Conservation (phyloP, 768 basidiomycete species). For the Suillus weaverae region DNA sequence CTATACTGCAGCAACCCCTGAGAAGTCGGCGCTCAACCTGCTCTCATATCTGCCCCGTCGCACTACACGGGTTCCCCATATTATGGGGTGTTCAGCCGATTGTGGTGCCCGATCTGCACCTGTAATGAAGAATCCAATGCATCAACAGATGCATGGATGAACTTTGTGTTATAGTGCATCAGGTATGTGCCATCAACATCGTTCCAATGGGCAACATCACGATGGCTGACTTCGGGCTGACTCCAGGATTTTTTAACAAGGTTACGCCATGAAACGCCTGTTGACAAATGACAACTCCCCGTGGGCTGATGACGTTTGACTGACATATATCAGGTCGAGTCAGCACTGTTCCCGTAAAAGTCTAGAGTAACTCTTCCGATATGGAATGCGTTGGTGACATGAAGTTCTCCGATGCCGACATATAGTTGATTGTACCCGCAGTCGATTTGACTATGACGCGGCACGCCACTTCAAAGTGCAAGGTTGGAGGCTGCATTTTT, state of each 20-base stretch:
- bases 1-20: too few species aligned
- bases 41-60: background rate
- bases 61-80: background rate
- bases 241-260: background rate
- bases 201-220: background rate
- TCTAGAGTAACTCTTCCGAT: background rate
- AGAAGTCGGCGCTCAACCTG: background rate
- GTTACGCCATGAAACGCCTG: background rate
- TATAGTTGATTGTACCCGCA: background rate
- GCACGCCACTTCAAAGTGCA: background rate
- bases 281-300: background rate
- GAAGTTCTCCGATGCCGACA: background rate
- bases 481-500: background rate
- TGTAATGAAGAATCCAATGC: background rate
- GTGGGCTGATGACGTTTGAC: background rate
- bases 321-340: background rate
- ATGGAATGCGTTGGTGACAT: background rate
- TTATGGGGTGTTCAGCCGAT: background rate
- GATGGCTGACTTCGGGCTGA: background rate
- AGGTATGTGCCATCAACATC: background rate
- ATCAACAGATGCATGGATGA: background rate
- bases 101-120: background rate
- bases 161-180: background rate
- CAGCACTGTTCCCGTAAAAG: background rate
- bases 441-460: background rate